Conservation (phyloP, 176 grass and related monocot species). For the Poa pratensis region DNA sequence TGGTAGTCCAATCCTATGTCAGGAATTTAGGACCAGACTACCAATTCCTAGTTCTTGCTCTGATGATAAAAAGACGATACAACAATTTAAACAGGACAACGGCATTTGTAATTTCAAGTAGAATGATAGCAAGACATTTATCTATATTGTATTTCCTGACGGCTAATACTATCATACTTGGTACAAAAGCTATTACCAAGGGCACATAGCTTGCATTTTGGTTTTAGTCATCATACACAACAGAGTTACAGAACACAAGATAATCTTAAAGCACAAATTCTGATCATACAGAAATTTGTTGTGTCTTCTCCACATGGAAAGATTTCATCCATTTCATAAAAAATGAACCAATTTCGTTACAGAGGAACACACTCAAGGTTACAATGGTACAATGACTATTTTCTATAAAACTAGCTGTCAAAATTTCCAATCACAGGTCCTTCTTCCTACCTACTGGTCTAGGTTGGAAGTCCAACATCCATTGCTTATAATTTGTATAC, state of each 20-base stretch:
- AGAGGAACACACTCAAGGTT: constrained; percentile 37
- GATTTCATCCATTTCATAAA: constrained; percentile 39
- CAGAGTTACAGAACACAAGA: not conserved
- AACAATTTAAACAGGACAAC: not conserved
- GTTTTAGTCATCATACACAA: not conserved
- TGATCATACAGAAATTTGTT: constrained; percentile 4
- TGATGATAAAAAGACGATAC: not conserved
- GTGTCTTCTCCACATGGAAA: constrained; percentile 16
- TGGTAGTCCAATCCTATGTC: not conserved
- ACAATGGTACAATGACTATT: constrained; percentile 31
- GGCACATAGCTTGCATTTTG: constrained; percentile 12
- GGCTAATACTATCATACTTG: not conserved
- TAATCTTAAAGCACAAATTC: not conserved
- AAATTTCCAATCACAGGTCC: constrained; percentile 58
- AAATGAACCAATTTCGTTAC: constrained; percentile 40
- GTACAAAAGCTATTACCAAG: not conserved
- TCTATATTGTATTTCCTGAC: not conserved
- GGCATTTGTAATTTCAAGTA: not conserved
- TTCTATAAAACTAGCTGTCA: constrained; percentile 30
- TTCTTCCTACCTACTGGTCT: constrained; percentile 66
- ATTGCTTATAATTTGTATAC: constrained; percentile 88
- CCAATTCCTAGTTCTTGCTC: not conserved
- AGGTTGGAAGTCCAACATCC: constrained; percentile 63
- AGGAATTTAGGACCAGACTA: not conserved
- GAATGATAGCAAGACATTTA: not conserved